Conservation (phyloP, 116 monocot species). For the Dioscorea cayenensis region DNA sequence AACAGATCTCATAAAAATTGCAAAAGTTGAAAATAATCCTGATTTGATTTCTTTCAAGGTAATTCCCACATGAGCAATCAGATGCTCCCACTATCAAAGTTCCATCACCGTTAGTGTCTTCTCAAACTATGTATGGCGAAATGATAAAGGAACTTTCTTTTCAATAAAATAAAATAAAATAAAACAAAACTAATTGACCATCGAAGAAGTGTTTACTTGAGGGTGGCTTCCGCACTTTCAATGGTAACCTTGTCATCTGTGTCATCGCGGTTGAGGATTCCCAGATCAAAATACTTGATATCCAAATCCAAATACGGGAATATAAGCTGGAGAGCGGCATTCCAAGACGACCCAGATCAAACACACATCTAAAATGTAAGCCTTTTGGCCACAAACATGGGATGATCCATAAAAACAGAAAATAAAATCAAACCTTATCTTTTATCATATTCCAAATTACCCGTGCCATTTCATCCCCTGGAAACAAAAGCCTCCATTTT, state of each 20-base stretch:
- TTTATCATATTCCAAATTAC: constrained; percentile 88
- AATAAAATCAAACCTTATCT: constrained; percentile 48
- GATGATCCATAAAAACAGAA: too few species aligned
- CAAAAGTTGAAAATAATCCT: too few species aligned
- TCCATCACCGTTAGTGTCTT: too few species aligned
- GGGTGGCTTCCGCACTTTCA: constrained; percentile 76
- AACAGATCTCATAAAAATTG: too few species aligned
- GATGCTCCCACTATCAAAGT: too few species aligned
- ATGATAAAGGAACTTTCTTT: neutral
- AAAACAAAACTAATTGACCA: neutral
- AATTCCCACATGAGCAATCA: too few species aligned
- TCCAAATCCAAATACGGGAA: constrained; percentile 70
- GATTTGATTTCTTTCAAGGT: too few species aligned
- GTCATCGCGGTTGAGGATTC: constrained; percentile 66
- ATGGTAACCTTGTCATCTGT: constrained; percentile 76
- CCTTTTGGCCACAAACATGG: too few species aligned
- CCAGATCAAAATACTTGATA: constrained; percentile 80
- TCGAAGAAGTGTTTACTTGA: constrained; percentile 28
- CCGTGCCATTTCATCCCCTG: constrained; percentile 88
- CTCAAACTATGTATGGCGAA: too few species aligned
- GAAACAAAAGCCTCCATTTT: neutral
- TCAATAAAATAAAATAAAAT: neutral
- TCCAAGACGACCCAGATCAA: neutral
- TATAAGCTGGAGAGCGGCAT: constrained; percentile 45
- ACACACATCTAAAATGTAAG: neutral